Base-by-base conservation (phyloP, 148 eudicot species). In the Hydrangea macrophylla region DNA sequence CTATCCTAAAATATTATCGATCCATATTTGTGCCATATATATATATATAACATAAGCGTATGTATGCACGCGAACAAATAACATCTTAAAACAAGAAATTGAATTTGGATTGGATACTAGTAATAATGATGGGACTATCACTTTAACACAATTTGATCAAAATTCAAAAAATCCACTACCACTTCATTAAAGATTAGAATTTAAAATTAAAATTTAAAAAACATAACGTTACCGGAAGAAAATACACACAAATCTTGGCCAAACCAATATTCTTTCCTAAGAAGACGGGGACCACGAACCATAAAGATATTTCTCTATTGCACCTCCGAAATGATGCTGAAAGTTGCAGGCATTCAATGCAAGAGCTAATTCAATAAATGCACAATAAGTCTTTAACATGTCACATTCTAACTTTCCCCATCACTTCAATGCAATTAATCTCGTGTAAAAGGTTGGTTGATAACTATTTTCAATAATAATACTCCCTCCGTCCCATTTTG, bases 311-410 rank as follows among this genome's bases (percentile, higher is more conserved):
- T 26, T 65, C 35, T 53, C 30, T 36, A n/a, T 35, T 66, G 70
- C 59, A 61, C 65, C 37, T 69, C 42, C 70, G 73, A 74, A 57
- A 56, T 75, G 77, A 75, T 78, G 72, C 57, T 42, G 71, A 64
- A 72, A 71, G 70, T 50, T 78, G 73, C 69, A 70, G 73, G 33
- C 56, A 60, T 78, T 75, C 24, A 78, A 75, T 78, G 80, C 77
- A 44, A 64, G 55, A 78, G 68, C 85, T 69, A 72, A 78, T 75
- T 54, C 65, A 76, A 75, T 78, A 42, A 82, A 78, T 75, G 80
- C 71, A 32, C 48, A 35, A 48, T 65, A 26, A 51, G 39, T 23
- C 26, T 24, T 9, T 72, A 57, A 67, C 64, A 70, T 63, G 70
- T 79, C 79, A 58, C 70, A 30, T 45, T 75, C 75, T 8, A 58